phyloP scores from a whole-genome alignment of 148 eudicot species.

The Fagopyrum esculentum region DNA sequence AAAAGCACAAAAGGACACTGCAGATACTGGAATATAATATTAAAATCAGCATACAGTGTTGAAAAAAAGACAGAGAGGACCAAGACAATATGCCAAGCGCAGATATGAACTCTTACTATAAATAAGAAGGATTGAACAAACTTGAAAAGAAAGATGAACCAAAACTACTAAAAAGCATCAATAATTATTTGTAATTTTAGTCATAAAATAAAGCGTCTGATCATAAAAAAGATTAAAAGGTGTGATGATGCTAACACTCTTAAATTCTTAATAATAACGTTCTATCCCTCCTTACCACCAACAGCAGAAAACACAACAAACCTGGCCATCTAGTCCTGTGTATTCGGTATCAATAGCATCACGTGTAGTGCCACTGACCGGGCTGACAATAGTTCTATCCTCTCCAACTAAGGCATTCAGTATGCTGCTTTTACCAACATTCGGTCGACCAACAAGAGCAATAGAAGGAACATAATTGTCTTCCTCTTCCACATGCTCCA shows the following conservation, averaged over 20 bases:
- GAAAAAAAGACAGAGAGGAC: not conserved
- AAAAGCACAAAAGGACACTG: not conserved
- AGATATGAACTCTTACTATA: not conserved
- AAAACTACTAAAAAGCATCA: not conserved
- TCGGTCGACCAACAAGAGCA: constrained; percentile 94
- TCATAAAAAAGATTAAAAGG: not conserved
- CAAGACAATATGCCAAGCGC: not conserved
- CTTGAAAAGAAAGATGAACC: not conserved
- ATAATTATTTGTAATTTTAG: not conserved
- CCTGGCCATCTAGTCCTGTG: constrained; percentile 91
- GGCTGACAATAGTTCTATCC: constrained; percentile 96
- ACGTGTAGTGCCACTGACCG: constrained; percentile 97
- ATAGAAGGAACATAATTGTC: constrained; percentile 73
- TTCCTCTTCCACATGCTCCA: constrained; percentile 38
- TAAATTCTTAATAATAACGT: not conserved
- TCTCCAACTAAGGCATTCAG: constrained; percentile 96
- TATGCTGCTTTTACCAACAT: constrained; percentile 98
- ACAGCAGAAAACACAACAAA: constrained; percentile 19
- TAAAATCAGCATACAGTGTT: not conserved
- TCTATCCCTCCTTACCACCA: not conserved
- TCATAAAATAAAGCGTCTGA: not conserved
- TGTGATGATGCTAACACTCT: not conserved
- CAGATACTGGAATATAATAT: not conserved
- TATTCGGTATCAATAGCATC: constrained; percentile 98
- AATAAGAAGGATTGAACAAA: not conserved